A percentile compares a stretch with the other conserved stretches of the same genome.
phyloP scores from a whole-genome alignment of 2,329 filamentous ascomycete genomes.

The Dendryphion nanum region DNA sequence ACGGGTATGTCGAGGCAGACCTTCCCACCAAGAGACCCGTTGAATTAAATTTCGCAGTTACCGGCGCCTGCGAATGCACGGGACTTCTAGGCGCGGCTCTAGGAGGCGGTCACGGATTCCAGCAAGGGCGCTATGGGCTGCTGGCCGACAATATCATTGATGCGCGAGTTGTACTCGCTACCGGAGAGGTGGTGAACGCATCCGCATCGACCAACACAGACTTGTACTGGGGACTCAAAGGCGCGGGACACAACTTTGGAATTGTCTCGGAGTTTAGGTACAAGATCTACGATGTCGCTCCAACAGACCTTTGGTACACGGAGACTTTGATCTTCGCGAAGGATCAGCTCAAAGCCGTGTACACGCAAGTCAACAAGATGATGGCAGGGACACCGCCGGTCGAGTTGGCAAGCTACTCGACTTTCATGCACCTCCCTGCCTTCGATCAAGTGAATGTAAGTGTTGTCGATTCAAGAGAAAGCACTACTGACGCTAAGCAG shows the following conservation, averaged over 20 bases:
- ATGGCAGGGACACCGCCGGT: neutral
- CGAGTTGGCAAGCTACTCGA: neutral
- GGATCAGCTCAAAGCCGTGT: neutral
- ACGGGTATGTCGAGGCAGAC: slow-evolving; percentile 1
- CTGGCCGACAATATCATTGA: slow-evolving; percentile 23
- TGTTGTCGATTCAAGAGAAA: too few species aligned
- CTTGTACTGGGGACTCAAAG: slow-evolving; percentile 39
- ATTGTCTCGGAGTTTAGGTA: slow-evolving; percentile 12
- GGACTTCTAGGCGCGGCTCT: slow-evolving; percentile 58
- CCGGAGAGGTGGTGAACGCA: slow-evolving; percentile 30
- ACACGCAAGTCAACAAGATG: neutral
- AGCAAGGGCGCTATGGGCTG: slow-evolving; percentile 49
- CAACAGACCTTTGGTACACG: neutral
- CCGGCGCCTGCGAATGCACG: slow-evolving; percentile 21
- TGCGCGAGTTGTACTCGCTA: slow-evolving; percentile 38
- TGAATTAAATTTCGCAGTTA: slow-evolving; percentile 6
- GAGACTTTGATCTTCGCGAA: neutral
- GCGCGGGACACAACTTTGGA: slow-evolving; percentile 36
- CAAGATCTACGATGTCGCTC: slow-evolving; percentile 1
- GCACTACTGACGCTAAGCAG: too few species aligned
- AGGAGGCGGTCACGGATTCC: slow-evolving; percentile 58
- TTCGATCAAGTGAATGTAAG: neutral
- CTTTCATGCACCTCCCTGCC: neutral
- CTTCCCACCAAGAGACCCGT: neutral
- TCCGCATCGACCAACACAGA: slow-evolving; percentile 33